Percentiles rank a stretch among this genome's conserved stretches.
These are phyloP conservation scores for Agaricales sp. DNA, from an alignment of 1,284 basidiomycete genomes.

Conservation along the genomic window DNA sequence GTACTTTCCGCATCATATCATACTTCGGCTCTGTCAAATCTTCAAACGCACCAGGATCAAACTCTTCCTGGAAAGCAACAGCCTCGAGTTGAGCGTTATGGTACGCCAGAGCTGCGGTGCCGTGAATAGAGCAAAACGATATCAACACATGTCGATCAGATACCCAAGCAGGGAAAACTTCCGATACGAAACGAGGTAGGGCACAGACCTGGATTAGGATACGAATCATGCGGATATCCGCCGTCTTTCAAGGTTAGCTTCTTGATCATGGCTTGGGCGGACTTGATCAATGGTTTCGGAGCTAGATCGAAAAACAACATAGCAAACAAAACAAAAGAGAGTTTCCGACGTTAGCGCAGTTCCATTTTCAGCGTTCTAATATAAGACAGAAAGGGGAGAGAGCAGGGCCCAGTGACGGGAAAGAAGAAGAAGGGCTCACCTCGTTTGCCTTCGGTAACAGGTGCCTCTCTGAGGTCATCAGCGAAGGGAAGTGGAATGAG, in stretches of 20 bases:
- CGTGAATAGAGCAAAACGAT: slow-evolving; percentile 5
- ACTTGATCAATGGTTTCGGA: slow-evolving; percentile 54
- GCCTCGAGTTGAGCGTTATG: slow-evolving; percentile 90
- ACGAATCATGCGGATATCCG: slow-evolving; percentile 79
- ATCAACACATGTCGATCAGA: no score
- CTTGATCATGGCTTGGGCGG: slow-evolving; percentile 68
- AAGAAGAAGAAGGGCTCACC: slow-evolving; percentile 26
- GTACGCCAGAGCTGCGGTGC: slow-evolving; percentile 54
- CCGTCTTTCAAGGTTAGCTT: slow-evolving; percentile 73
- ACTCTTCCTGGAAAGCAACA: slow-evolving; percentile 84
- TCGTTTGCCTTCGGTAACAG: slow-evolving; percentile 44
- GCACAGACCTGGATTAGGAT: slow-evolving; percentile 81
- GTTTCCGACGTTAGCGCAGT: neutral
- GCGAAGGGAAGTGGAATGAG: slow-evolving; percentile 87
- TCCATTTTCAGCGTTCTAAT: neutral
- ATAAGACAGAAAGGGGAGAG: neutral
- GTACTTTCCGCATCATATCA: slow-evolving; percentile 71
- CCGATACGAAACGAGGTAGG: neutral
- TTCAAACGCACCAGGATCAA: slow-evolving; percentile 61
- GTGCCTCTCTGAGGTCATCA: slow-evolving; percentile 83
- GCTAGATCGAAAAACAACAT: slow-evolving; percentile 30
- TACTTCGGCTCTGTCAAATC: slow-evolving; percentile 78
- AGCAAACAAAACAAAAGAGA: slow-evolving; percentile 6
- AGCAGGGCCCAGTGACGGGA: slow-evolving; percentile 4
- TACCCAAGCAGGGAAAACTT: neutral